Conservation (phyloP, 352 stramenopile genomes). For the Globisporangium heterothallicum region DNA sequence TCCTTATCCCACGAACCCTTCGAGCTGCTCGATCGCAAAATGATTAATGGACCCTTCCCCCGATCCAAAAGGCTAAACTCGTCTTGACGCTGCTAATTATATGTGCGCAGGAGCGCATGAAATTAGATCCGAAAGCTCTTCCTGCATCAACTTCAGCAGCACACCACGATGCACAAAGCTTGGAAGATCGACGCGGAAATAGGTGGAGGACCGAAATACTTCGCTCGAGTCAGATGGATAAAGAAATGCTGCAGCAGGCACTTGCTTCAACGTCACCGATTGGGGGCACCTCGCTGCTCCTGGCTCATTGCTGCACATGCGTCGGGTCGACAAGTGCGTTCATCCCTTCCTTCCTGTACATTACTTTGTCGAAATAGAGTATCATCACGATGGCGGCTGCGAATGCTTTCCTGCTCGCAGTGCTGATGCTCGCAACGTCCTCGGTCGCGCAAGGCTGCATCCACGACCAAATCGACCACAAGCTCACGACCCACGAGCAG, state of each 20-base stretch:
- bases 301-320: neutral
- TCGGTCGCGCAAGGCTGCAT: constrained; percentile 10
- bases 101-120: neutral
- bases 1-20: neutral
- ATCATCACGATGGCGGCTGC: too few species aligned
- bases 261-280: too few species aligned
- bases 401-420: neutral
- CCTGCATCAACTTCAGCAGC: neutral
- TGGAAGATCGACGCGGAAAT: neutral
- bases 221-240: neutral
- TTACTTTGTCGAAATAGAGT: too few species aligned
- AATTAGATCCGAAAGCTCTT: neutral
- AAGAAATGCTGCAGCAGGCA: neutral
- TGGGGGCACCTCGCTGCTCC: neutral
- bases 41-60: neutral
- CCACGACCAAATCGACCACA: constrained; percentile 23
- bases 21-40: neutral
- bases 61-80: neutral
- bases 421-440: neutral
- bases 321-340: neutral
- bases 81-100: neutral
- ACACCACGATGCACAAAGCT: too few species aligned
- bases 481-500: constrained; percentile 13
- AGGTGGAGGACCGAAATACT: neutral
- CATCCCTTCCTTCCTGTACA: neutral